These are phyloP conservation scores for Rhododendron kiyosumense DNA, from an alignment of 148 eudicot genomes.

Conservation along the genomic window DNA sequence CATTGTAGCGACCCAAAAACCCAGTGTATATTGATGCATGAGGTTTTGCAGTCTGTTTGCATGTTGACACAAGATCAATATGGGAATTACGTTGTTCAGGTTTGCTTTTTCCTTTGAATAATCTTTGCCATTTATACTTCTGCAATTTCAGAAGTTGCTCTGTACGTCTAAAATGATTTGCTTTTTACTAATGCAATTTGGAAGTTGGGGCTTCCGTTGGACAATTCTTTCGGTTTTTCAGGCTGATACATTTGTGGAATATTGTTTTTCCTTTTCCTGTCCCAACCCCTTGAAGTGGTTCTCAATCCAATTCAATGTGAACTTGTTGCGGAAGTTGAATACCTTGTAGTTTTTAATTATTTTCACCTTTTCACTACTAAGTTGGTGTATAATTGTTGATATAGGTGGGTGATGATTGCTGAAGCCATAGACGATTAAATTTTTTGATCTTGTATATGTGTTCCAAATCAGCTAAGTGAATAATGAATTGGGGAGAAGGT, in stretches of 20 bases:
- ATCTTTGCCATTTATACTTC: background rate
- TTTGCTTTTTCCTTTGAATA: conserved; percentile 19
- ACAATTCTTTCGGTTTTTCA: too few species aligned
- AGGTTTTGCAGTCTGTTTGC: conserved; percentile 65
- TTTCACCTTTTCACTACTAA: background rate
- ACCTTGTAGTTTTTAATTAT: background rate
- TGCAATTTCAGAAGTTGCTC: background rate
- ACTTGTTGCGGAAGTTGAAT: background rate
- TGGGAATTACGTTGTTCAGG: conserved; percentile 85
- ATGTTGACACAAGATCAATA: conserved; percentile 81
- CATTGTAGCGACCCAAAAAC: conserved; percentile 69
- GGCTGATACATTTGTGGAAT: too few species aligned
- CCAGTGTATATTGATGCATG: conserved; percentile 69
- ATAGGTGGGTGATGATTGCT: background rate
- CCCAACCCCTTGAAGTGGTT: background rate
- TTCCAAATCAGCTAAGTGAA: background rate
- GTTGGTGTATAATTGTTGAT: background rate
- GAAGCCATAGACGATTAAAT: background rate
- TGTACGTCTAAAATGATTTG: background rate
- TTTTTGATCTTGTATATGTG: background rate
- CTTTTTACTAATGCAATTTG: background rate
- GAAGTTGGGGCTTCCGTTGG: background rate
- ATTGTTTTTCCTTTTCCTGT: background rate
- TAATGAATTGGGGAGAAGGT: background rate
- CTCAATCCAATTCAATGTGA: background rate